phyloP scores from a whole-genome alignment of 73 alveolate species.

The Halteria grandinella region DNA sequence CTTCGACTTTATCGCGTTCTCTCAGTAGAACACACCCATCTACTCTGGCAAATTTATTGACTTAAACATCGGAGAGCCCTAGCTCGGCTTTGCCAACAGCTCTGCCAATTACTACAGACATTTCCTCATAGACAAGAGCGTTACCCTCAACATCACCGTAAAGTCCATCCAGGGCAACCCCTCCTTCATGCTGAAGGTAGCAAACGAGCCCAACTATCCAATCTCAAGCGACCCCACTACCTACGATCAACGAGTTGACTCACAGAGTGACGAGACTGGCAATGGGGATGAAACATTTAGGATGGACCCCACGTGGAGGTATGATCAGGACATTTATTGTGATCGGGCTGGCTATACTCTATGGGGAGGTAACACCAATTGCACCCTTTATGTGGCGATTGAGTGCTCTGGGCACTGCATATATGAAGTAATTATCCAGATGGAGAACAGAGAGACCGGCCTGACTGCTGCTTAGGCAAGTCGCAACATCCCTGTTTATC shows the following conservation, averaged over 20 bases:
- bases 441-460: constrained; percentile 14
- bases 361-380: constrained; percentile 19
- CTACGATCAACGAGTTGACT: constrained; percentile 6
- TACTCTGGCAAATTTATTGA: background rate
- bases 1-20: constrained; percentile 29
- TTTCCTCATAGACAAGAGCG: constrained; percentile 16
- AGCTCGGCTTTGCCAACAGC: constrained; percentile 23
- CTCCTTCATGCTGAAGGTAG: background rate
- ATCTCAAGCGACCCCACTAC: background rate
- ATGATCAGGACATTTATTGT: constrained; percentile 38
- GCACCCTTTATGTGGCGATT: constrained; percentile 24
- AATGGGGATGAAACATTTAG: constrained; percentile 10
- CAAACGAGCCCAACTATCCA: constrained; percentile 6
- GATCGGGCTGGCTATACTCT: constrained; percentile 24
- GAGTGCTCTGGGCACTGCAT: constrained; percentile 18
- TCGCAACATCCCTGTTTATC: constrained; percentile 15
- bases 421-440: constrained; percentile 14
- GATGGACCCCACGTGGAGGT: background rate
- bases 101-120: constrained; percentile 23
- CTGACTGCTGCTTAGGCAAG: no score
- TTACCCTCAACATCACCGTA: constrained; percentile 32
- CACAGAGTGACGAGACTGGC: constrained; percentile 9
- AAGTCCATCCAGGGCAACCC: constrained; percentile 38
- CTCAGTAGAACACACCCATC: no score
- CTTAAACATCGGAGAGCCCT: constrained; percentile 6